Evolutionary conservation across 352 stramenopile genomes (phyloP).

Genomic region (Phytophthora pini): DNA sequence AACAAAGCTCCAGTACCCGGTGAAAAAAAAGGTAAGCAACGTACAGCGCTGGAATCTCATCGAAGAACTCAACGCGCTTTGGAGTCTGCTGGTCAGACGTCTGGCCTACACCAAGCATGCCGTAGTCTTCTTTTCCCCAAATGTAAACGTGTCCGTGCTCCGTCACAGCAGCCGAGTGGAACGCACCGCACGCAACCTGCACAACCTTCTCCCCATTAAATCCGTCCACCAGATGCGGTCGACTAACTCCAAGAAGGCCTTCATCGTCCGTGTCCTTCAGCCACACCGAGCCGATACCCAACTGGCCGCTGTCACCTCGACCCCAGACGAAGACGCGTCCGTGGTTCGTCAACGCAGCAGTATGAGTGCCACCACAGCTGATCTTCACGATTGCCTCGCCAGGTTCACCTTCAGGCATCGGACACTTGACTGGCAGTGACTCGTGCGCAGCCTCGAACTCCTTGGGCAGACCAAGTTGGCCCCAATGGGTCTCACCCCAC

Average conservation of each 20-base stretch:
- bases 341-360: constrained; percentile 68
- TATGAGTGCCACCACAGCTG: constrained; percentile 83
- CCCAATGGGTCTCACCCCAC: constrained; percentile 87
- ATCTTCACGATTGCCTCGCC: constrained; percentile 76
- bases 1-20: not conserved
- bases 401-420: constrained; percentile 50
- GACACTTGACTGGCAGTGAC: constrained; percentile 71
- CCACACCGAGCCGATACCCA: constrained; percentile 74
- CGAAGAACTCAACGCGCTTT: constrained; percentile 68
- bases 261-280: constrained; percentile 69
- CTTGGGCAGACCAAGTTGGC: constrained; percentile 75
- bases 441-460: constrained; percentile 66
- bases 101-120: constrained; percentile 85
- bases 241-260: constrained; percentile 60
- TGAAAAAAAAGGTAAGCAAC: constrained; percentile 19
- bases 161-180: constrained; percentile 83
- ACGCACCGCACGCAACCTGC: constrained; percentile 82
- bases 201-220: constrained; percentile 79
- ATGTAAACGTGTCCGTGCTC: constrained; percentile 75
- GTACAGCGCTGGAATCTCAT: constrained; percentile 70
- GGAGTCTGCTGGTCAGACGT: constrained; percentile 73
- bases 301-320: constrained; percentile 77
- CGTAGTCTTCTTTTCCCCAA: constrained; percentile 90
- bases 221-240: constrained; percentile 64
- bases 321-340: constrained; percentile 85